These are phyloP conservation scores for Globisporangium iwayamae DNA, from an alignment of 352 stramenopile species.

Conservation along the genomic window DNA sequence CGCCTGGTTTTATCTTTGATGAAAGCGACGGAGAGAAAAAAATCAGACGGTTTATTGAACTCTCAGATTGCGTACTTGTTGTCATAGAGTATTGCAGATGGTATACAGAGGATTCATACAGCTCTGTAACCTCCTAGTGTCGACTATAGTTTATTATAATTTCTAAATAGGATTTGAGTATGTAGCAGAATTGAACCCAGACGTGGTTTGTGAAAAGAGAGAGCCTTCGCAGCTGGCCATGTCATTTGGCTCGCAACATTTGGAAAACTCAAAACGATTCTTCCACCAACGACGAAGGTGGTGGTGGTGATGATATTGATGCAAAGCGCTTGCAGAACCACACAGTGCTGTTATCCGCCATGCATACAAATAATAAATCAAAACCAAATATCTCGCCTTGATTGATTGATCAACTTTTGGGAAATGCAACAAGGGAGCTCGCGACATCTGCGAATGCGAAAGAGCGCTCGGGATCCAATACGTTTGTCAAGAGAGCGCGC, in stretches of 20 bases:
- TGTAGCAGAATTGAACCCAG: neutral
- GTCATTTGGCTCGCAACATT: neutral
- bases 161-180: neutral
- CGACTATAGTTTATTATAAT: neutral
- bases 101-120: neutral
- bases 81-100: neutral
- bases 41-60: constrained; percentile 3
- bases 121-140: no score
- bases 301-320: no score
- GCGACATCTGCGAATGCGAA: neutral
- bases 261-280: neutral
- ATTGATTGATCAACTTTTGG: no score
- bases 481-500: neutral
- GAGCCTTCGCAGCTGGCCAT: neutral
- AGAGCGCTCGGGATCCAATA: neutral
- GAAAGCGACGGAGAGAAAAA: neutral
- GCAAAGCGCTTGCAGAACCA: neutral
- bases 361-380: neutral
- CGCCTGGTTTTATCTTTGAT: neutral
- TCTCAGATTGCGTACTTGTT: neutral
- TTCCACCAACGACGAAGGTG: neutral
- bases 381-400: no score
- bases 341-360: neutral
- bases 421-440: no score
- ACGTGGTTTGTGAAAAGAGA: neutral